These are phyloP conservation scores for Aspergillus panamensis DNA, from an alignment of 495 filamentous ascomycete genomes.

Conservation along the genomic window DNA sequence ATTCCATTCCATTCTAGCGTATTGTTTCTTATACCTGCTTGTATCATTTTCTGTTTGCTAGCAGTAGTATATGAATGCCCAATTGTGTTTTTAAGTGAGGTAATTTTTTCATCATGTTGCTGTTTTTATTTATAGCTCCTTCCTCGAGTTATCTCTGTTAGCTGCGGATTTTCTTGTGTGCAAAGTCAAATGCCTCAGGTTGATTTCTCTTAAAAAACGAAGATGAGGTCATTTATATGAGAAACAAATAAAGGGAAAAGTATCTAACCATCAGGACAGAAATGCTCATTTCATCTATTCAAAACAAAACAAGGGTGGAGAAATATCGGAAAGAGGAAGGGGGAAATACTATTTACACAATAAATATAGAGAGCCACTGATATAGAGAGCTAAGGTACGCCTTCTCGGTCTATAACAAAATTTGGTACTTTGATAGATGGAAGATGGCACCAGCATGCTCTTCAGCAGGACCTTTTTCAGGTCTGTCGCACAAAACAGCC, in stretches of 20 bases:
- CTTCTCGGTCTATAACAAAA: slow-evolving; percentile 5
- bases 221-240: not conserved
- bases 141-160: no score
- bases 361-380: slow-evolving; percentile 10
- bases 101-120: no score
- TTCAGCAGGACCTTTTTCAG: slow-evolving; percentile 10
- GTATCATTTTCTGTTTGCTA: no score
- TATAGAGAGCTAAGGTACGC: slow-evolving; percentile 1
- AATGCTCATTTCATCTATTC: slow-evolving; percentile 37
- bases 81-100: no score
- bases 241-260: not conserved
- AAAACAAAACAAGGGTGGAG: slow-evolving; percentile 6
- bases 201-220: not conserved
- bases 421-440: not conserved
- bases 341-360: slow-evolving; percentile 36
- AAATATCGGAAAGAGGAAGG: slow-evolving; percentile 15
- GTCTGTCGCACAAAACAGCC: slow-evolving; percentile 19
- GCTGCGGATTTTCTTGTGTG: no score
- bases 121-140: no score
- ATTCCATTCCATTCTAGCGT: not conserved
- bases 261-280: slow-evolving; percentile 14
- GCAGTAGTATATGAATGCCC: no score
- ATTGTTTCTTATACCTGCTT: not conserved
- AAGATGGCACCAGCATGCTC: slow-evolving; percentile 14
- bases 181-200: no score